Percentiles rank a stretch among this genome's conserved stretches.
These are phyloP conservation scores for Hygrophorus russula DNA, from an alignment of 768 basidiomycete species.

Conservation along the genomic window DNA sequence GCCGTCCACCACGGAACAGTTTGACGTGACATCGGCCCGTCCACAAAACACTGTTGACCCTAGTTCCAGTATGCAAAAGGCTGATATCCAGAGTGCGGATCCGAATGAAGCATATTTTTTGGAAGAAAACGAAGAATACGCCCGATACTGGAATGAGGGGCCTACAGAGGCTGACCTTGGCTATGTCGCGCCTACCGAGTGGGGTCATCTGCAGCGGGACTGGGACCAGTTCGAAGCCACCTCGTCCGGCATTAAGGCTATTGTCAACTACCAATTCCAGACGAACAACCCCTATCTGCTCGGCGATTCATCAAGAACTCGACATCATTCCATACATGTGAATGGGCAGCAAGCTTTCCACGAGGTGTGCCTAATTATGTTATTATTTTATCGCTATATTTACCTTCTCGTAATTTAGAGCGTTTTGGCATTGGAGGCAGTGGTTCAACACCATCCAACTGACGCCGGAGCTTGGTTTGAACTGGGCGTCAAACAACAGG, in stretches of 20 bases:
- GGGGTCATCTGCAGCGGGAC: slow-evolving; percentile 60
- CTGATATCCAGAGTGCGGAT: slow-evolving; percentile 21
- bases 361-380: slow-evolving; percentile 24
- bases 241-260: slow-evolving; percentile 44
- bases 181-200: slow-evolving; percentile 26
- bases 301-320: slow-evolving; percentile 45
- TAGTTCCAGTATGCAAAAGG: background rate
- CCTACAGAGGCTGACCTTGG: slow-evolving; percentile 12
- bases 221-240: slow-evolving; percentile 83
- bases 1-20: background rate
- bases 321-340: slow-evolving; percentile 31
- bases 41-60: too few relatives aligned
- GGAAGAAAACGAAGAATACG: slow-evolving; percentile 60
- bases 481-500: slow-evolving; percentile 94
- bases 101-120: slow-evolving; percentile 59
- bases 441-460: slow-evolving; percentile 65
- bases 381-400: slow-evolving; percentile 7
- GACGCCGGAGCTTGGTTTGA: slow-evolving; percentile 78
- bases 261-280: slow-evolving; percentile 62
- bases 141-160: slow-evolving; percentile 43
- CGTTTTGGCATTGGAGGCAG: slow-evolving; percentile 82
- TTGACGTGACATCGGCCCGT: too few relatives aligned
- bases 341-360: slow-evolving; percentile 21
- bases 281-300: slow-evolving; percentile 67
- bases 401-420: slow-evolving; percentile 36